Evolutionary conservation across 495 filamentous ascomycete genomes (phyloP), one percentile per base, ranked within the genome.

Genomic region (Neurospora sp.): DNA sequence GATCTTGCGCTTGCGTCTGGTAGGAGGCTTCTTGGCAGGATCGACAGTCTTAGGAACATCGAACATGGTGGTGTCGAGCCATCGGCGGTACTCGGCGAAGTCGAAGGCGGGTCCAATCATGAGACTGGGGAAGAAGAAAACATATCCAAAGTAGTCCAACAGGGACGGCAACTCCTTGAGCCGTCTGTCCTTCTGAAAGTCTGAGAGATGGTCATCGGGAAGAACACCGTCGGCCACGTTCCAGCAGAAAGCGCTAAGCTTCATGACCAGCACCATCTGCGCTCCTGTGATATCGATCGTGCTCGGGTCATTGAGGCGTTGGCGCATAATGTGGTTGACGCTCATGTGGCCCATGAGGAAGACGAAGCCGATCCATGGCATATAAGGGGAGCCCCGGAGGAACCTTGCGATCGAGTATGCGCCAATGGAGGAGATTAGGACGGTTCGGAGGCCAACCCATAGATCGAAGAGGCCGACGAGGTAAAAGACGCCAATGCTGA

Each of bases 181-280:
- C 35, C 91, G 91, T 69, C 92, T 89, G 76, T 95, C 93, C 78
- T 91, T 93, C 79, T 99, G 96, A 72, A 91, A 88, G 74, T 95
- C 94, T 5, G 92, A 92, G 35, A 99, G 88, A 72, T 93, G 90
- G 39, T 90, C 86, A 38, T 92, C 88, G 12, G 93, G 90, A 40
- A 95, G 83, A 71, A 89, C 88, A 38, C 96, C 96, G 82, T 99
- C 96, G 76, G 94, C 92, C 27, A 98, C 90, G 79, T 97, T 97
- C 96, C 96, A 99, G 84, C 94, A 97, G 80, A 98, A 99, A 35
- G 94, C 90, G 11, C 89, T 91, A n/a, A 98, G 91, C 84, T 98
- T 99, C 94, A 99, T 99, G 71, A 97, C 90, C 75, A 98, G 81
- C 14, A 99, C 96, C 96, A 99, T 99, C 82, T 99, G 96, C 0